Evolutionary conservation across 2,329 filamentous ascomycete genomes (phyloP), one percentile per base, ranked within the genome.

Genomic region (Penicillium italicum): DNA sequence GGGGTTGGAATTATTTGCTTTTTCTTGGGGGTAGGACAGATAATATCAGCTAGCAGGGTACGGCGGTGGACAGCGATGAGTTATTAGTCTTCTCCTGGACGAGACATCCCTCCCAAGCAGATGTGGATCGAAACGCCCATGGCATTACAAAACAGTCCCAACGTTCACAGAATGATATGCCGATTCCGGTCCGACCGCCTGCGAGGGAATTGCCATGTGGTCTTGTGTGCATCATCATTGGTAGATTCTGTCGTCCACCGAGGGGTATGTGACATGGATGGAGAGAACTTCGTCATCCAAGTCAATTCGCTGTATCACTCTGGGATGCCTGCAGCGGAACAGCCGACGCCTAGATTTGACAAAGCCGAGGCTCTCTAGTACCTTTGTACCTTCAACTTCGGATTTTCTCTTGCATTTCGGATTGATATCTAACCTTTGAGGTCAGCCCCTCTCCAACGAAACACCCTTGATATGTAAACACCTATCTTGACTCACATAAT

Each of bases 271-370:
- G n/a, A 37, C 22, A 20, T 12, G 14, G 22, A 16, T n/a, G 22
- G 14, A 11, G 12, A 33, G 18, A 33, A 31, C 4, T 40, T 40
- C 20, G 36, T 18, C 47, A 22, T 41, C 18, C 11, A 12, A 24
- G 5, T 40, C 12, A 20, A 24, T 16, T 50, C 16, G 28, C 6
- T 50, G 48, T 50, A 42, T 42, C 37, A 50, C 48, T 34, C 14
- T 26, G 37, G 37, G 37, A 42, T 40, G 31, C 20, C 38, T 42
- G 37, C 37, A 34, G 18, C 47, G 34, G 18, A 31, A 24, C 14
- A 34, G 30, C 37, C 30, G 37, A 50, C 7, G 28, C 16, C 40
- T 3, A 24, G 7, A n/a, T 4, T 34, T 26, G 18, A 18, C 38
- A 42, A 24, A 12, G 3, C 2, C n/a, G 10, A 24, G 16, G 6